These are phyloP conservation scores for Penicillium olsonii DNA, from an alignment of 2,329 filamentous ascomycete genomes.

Conservation along the genomic window DNA sequence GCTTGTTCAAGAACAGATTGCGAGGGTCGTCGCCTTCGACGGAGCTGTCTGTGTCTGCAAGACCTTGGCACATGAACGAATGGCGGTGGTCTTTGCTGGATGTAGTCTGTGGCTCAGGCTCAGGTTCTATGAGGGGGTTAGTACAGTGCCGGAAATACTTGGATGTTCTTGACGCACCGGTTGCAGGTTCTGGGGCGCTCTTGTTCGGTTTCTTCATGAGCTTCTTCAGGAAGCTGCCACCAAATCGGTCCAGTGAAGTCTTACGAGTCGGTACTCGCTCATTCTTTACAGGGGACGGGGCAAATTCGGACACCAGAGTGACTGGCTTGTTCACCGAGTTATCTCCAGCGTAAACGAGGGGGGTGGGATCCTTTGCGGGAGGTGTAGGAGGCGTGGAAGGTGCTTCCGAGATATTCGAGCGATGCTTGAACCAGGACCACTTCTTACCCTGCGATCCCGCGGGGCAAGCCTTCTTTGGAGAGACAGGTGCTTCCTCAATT, in stretches of 20 bases:
- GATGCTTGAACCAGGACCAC: conserved; percentile 50
- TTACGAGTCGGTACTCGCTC: conserved; percentile 18
- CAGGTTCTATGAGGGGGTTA: conserved; percentile 1
- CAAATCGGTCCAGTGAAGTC: conserved; percentile 36
- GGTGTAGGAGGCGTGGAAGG: conserved; percentile 17
- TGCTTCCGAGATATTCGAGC: conserved; percentile 28
- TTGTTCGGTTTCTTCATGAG: conserved; percentile 52
- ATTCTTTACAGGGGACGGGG: conserved; percentile 1
- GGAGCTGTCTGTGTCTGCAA: conserved; percentile 19
- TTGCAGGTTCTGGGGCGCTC: conserved; percentile 27
- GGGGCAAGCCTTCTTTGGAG: conserved; percentile 30
- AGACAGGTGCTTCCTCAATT: conserved; percentile 44
- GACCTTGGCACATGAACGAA: conserved; percentile 13
- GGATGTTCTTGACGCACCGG: conserved; percentile 39
- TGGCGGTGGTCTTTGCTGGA: conserved; percentile 9
- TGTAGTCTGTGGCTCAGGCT: conserved; percentile 5
- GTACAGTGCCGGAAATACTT: background rate
- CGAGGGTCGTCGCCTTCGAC: conserved; percentile 18
- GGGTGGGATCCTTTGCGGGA: conserved; percentile 24
- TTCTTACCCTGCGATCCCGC: conserved; percentile 37
- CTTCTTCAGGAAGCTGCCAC: conserved; percentile 52
- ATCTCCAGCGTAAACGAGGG: conserved; percentile 25
- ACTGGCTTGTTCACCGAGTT: conserved; percentile 30
- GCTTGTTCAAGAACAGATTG: conserved; percentile 16
- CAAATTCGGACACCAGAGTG: conserved; percentile 5